Evolutionary conservation across 331 rosid species (phyloP), one percentile per base, ranked within the genome.

Genomic region (Rosa hybrid): DNA sequence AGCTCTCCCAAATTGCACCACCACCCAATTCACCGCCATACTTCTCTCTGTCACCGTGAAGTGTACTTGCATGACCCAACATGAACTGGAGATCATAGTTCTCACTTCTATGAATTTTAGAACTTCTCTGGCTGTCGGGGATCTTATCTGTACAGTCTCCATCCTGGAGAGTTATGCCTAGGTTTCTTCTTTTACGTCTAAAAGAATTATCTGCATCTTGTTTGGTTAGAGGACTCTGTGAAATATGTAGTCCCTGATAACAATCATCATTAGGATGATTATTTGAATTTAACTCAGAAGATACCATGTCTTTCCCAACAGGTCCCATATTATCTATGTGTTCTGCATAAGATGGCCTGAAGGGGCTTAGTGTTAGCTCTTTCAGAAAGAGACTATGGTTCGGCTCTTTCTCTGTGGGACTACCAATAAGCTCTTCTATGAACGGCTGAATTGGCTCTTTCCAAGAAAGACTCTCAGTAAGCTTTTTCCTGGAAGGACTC

Each of bases 171-270:
- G 13, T 49, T 80, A 62, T 60, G 71, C 73, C 83, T 2, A 50
- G 45, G 71, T 84, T 86, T 76, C 89, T 88, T 77, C 97, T 81
- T 86, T 91, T 95, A 63, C 56, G 87, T 76, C 83, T 91, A 65
- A 88, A 88, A 68, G 81, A 83, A 77, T 27, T 83, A 78, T 86
- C 86, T 75, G 76, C 17, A 57, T 74, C 80, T 82, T 77, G 72
- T 77, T 71, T 23, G 4, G 59, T 41, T 39, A 77, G 83, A 81
- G 87, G 86, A 73, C 84, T 78, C 78, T 48, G 82, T 76, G 78
- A 77, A 68, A 79, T 73, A 68, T 82, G 81, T 71, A 56, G 80
- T 80, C 38, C 75, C 49, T 60, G 57, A 80, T 65, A 78, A 75
- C 12, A 51, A 68, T 70, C 74, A 83, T 79, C 85, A 78, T 74